A percentile compares a stretch with the other conserved stretches of the same genome.
These are phyloP conservation scores for Cordia subcordata DNA, from an alignment of 257 asterid species.

Conservation along the genomic window DNA sequence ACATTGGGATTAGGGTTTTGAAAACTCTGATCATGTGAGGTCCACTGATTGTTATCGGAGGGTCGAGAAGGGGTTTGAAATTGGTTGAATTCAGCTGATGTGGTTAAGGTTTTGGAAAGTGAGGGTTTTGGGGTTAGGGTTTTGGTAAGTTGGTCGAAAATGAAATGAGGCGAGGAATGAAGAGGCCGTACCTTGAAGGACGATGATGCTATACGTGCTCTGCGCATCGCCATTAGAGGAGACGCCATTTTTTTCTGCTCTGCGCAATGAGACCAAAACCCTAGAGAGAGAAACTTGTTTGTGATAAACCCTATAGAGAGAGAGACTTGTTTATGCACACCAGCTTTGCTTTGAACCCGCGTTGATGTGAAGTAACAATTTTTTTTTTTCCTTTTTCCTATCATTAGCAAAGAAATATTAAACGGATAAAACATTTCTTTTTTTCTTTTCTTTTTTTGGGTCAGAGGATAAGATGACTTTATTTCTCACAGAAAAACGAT, in stretches of 20 bases:
- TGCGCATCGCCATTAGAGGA: constrained; percentile 7
- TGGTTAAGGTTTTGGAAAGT: constrained; percentile 34
- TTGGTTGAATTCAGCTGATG: constrained; percentile 41
- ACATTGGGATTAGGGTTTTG: constrained; percentile 16
- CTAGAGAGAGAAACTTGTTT: background rate
- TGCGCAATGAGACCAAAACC: background rate
- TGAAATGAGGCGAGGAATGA: constrained; percentile 9
- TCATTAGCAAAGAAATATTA: no score
- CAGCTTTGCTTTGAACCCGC: no score
- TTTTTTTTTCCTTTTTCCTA: no score
- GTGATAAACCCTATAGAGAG: background rate
- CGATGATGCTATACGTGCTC: background rate
- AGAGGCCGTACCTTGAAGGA: constrained; percentile 24
- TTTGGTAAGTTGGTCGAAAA: constrained; percentile 22
- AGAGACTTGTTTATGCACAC: no score
- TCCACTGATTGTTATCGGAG: constrained; percentile 24
- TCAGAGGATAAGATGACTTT: no score
- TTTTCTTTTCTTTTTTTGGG: no score
- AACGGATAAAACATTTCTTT: no score
- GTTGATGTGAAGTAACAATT: no score
- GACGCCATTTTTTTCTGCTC: background rate
- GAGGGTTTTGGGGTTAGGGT: constrained; percentile 25
- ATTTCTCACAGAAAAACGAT: no score
- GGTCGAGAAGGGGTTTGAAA: constrained; percentile 21
- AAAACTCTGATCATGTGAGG: constrained; percentile 8